Conservation (phyloP, 2,329 filamentous ascomycete species). For the Colletotrichum sansevieriae region DNA sequence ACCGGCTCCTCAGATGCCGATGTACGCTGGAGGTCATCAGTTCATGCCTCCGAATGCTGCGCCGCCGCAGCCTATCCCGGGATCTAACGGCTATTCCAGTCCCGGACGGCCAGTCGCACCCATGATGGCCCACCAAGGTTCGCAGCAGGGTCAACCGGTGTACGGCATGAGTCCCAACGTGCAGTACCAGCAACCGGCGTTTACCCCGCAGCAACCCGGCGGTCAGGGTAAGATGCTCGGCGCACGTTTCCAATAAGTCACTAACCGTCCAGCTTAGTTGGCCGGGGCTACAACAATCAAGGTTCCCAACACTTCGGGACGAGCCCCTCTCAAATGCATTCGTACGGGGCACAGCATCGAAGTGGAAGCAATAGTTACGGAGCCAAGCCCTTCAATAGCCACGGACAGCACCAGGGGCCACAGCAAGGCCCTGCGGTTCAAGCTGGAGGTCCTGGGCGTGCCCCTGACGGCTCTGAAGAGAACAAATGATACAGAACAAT, state of each 20-base stretch:
- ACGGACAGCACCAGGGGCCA: conserved; percentile 52
- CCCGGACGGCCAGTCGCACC: conserved; percentile 83
- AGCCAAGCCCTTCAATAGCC: conserved; percentile 62
- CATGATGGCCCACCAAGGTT: conserved; percentile 96
- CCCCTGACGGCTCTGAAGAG: conserved; percentile 58
- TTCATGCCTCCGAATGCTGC: conserved; percentile 72
- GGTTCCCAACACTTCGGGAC: conserved; percentile 74
- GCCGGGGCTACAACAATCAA: conserved; percentile 70
- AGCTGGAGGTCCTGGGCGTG: conserved; percentile 49
- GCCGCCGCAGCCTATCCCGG: conserved; percentile 71
- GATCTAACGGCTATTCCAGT: conserved; percentile 86
- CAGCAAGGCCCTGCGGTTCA: conserved; percentile 56
- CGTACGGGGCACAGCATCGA: conserved; percentile 71
- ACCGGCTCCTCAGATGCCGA: conserved; percentile 79
- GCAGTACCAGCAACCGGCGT: conserved; percentile 82
- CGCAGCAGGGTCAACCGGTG: conserved; percentile 86
- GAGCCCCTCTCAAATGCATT: conserved; percentile 75
- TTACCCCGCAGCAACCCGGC: conserved; percentile 74
- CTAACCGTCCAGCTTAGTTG: conserved; percentile 65
- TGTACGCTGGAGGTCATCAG: conserved; percentile 80
- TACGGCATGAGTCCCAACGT: conserved; percentile 82
- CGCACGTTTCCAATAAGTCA: conserved; percentile 43
- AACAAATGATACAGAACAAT: conserved; percentile 54
- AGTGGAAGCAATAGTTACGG: conserved; percentile 68
- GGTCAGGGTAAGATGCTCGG: conserved; percentile 74